Conservation (phyloP, 768 basidiomycete genomes). For the Amanita fuliginea region DNA sequence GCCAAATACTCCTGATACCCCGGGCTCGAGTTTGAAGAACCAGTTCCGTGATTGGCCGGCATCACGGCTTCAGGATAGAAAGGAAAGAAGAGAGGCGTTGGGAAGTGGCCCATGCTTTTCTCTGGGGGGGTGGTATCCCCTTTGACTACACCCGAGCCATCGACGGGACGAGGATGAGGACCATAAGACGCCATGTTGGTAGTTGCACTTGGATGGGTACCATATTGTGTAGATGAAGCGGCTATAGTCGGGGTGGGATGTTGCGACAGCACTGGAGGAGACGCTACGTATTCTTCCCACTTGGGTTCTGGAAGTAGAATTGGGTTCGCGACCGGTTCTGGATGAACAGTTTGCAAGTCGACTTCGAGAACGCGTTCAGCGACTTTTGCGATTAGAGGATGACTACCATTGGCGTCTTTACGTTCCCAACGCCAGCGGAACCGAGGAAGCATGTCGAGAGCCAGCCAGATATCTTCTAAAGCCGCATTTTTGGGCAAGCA, state of each 20-base stretch:
- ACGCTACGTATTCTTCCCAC: conserved; percentile 36
- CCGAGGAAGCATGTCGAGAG: conserved; percentile 78
- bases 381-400: conserved; percentile 76
- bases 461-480: conserved; percentile 77
- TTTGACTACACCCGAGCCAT: conserved; percentile 16
- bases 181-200: conserved; percentile 15
- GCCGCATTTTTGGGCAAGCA: conserved; percentile 53
- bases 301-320: conserved; percentile 40
- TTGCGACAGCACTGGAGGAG: conserved; percentile 23
- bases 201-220: conserved; percentile 4
- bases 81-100: conserved; percentile 63
- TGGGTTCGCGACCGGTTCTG: conserved; percentile 24
- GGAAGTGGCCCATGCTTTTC: conserved; percentile 53
- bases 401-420: conserved; percentile 67
- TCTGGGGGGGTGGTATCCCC: conserved; percentile 26
- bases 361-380: conserved; percentile 74
- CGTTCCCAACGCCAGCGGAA: conserved; percentile 92
- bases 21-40: conserved; percentile 11
- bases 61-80: conserved; percentile 33
- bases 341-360: conserved; percentile 49
- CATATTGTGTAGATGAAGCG: conserved; percentile 16
- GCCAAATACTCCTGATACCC: conserved; percentile 43
- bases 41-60: conserved; percentile 10
- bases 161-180: conserved; percentile 20
- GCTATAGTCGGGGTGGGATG: conserved; percentile 32